A percentile compares a stretch with the other conserved stretches of the same genome.
These are phyloP conservation scores for Usnea hakonensis DNA, from an alignment of 495 filamentous ascomycete species.

Conservation along the genomic window DNA sequence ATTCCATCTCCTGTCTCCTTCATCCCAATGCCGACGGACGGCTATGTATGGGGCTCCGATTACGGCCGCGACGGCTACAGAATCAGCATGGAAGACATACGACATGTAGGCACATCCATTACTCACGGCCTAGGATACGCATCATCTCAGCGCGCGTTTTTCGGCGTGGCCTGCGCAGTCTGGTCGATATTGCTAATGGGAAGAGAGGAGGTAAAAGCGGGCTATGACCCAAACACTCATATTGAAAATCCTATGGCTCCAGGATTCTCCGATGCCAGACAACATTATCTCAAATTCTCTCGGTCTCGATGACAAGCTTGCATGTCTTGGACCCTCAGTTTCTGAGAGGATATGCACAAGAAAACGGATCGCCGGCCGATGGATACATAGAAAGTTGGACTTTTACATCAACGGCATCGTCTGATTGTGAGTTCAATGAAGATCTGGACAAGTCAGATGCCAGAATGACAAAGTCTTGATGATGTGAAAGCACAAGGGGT, in stretches of 20 bases:
- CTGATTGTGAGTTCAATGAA: too few relatives aligned
- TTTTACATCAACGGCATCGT: too few relatives aligned
- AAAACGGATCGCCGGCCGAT: not conserved
- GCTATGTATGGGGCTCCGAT: not conserved
- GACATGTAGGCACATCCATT: not conserved
- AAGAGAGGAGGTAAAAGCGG: too few relatives aligned
- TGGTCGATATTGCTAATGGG: too few relatives aligned
- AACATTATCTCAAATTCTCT: not conserved
- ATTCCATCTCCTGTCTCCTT: too few relatives aligned
- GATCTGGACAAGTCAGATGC: too few relatives aligned
- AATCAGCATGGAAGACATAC: not conserved
- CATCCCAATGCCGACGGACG: not conserved
- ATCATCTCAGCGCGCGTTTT: not conserved
- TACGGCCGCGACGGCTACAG: not conserved
- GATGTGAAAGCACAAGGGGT: too few relatives aligned
- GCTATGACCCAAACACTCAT: too few relatives aligned
- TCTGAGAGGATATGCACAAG: not conserved
- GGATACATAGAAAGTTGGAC: not conserved
- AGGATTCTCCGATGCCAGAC: not conserved
- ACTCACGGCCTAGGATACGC: not conserved
- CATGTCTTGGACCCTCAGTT: too few relatives aligned
- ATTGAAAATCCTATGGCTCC: not conserved
- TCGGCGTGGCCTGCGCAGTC: too few relatives aligned
- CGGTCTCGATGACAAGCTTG: too few relatives aligned
- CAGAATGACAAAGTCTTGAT: too few relatives aligned